phyloP scores from a whole-genome alignment of 2,329 filamentous ascomycete species.

The Aspergillus fischeri region DNA sequence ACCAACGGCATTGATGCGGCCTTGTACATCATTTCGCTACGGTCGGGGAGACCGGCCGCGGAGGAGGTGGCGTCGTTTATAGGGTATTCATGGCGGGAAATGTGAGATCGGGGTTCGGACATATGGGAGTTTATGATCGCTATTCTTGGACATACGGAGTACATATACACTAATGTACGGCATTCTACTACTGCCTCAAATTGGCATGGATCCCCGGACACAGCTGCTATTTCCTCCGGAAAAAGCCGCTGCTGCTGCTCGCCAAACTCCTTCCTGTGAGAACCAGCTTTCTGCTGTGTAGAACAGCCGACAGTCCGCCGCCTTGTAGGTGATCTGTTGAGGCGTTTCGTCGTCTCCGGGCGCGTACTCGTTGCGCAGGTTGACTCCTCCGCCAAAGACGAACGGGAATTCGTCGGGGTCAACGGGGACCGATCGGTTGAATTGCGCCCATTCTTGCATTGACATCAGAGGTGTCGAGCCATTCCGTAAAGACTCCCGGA shows the following conservation, averaged over 20 bases:
- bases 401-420: conserved; percentile 15
- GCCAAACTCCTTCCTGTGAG: neutral
- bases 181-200: neutral
- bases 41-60: neutral
- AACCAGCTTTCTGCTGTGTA: conserved; percentile 49
- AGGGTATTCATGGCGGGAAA: neutral
- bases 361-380: conserved; percentile 44
- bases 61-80: conserved; percentile 1
- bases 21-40: neutral
- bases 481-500: conserved; percentile 8
- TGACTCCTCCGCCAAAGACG: conserved; percentile 26
- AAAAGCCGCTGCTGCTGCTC: neutral
- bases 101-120: neutral
- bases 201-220: neutral
- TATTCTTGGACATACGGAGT: neutral
- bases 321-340: conserved; percentile 58
- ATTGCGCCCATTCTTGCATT: neutral
- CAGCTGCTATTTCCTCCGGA: neutral
- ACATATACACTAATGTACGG: neutral
- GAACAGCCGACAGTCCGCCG: conserved; percentile 59
- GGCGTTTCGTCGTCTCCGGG: conserved; percentile 44
- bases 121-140: neutral
- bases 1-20: neutral
- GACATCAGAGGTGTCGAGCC: conserved; percentile 6
- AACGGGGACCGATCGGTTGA: conserved; percentile 8